Conservation (phyloP, 257 asterid genomes). For the Nicotiana undulata region DNA sequence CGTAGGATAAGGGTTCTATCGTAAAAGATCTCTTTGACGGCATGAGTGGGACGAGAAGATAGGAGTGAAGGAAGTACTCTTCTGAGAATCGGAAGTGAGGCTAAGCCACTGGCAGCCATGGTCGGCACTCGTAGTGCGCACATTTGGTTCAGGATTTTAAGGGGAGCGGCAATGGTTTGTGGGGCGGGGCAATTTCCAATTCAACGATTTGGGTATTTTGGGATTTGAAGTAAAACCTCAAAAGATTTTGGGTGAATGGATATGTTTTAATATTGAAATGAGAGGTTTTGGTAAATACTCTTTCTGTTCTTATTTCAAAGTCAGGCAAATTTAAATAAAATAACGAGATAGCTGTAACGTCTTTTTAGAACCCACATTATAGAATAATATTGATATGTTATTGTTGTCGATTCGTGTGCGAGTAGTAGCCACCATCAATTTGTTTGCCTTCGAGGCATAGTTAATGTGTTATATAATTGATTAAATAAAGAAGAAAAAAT, state of each 20-base stretch:
- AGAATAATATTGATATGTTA: too few relatives aligned
- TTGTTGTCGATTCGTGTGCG: too few relatives aligned
- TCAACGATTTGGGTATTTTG: neutral
- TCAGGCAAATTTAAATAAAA: too few relatives aligned
- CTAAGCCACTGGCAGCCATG: constrained; percentile 35
- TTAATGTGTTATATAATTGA: too few relatives aligned
- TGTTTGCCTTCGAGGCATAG: too few relatives aligned
- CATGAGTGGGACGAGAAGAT: constrained; percentile 12
- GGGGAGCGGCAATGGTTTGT: neutral
- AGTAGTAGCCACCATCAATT: too few relatives aligned
- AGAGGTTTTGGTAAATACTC: too few relatives aligned
- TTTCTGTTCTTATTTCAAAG: too few relatives aligned
- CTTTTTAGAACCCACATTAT: too few relatives aligned
- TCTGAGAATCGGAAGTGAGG: constrained; percentile 31
- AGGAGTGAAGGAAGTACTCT: constrained; percentile 22
- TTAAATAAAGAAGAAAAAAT: too few relatives aligned
- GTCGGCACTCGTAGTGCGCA: constrained; percentile 30
- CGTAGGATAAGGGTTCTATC: constrained; percentile 19
- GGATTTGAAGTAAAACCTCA: neutral
- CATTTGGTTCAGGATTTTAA: constrained; percentile 6
- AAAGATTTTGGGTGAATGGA: neutral
- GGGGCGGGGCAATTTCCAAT: neutral
- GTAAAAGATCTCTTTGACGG: constrained; percentile 13
- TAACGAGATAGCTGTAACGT: too few relatives aligned
- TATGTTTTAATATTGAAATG: neutral